These are phyloP conservation scores for Candida tetrigidarum DNA, from an alignment of 1,139 yeast genomes.

Conservation along the genomic window DNA sequence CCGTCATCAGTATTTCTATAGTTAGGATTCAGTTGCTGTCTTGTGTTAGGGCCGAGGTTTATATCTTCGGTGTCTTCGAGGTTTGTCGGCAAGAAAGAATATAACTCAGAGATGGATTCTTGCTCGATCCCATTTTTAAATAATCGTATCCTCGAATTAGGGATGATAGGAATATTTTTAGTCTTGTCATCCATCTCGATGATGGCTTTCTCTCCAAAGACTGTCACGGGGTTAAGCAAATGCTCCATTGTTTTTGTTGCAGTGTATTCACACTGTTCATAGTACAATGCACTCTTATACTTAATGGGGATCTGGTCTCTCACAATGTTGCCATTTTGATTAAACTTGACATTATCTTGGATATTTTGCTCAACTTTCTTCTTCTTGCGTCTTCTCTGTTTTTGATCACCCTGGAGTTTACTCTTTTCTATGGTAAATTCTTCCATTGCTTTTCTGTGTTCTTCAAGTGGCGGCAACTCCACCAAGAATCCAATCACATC, in stretches of 20 bases:
- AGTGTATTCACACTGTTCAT: slow-evolving; percentile 86
- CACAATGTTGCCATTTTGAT: slow-evolving; percentile 41
- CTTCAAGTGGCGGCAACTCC: slow-evolving; percentile 60
- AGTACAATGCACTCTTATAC: slow-evolving; percentile 76
- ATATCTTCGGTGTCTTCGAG: slow-evolving; percentile 29
- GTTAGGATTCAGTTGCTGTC: slow-evolving; percentile 51
- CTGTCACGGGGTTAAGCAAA: slow-evolving; percentile 70
- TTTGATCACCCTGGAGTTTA: slow-evolving; percentile 13
- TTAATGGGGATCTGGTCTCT: slow-evolving; percentile 91
- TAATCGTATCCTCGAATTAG: slow-evolving; percentile 62
- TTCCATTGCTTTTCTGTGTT: slow-evolving; percentile 39
- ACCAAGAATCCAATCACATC: slow-evolving; percentile 84
- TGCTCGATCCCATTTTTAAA: slow-evolving; percentile 76
- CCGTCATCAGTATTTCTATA: slow-evolving; percentile 75
- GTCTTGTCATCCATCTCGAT: slow-evolving; percentile 32
- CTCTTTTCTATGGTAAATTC: slow-evolving; percentile 21
- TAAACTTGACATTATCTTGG: slow-evolving; percentile 27
- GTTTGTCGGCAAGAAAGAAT: slow-evolving; percentile 71
- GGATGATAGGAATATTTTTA: slow-evolving; percentile 46
- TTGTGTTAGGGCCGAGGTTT: slow-evolving; percentile 35
- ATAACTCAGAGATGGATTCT: slow-evolving; percentile 65
- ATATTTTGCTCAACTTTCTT: slow-evolving; percentile 15
- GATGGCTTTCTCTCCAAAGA: slow-evolving; percentile 67
- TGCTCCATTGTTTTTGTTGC: slow-evolving; percentile 79
- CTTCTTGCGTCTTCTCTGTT: slow-evolving; percentile 20